phyloP scores from a whole-genome alignment of 805 yeast species.

The Starmerella asiatica region DNA sequence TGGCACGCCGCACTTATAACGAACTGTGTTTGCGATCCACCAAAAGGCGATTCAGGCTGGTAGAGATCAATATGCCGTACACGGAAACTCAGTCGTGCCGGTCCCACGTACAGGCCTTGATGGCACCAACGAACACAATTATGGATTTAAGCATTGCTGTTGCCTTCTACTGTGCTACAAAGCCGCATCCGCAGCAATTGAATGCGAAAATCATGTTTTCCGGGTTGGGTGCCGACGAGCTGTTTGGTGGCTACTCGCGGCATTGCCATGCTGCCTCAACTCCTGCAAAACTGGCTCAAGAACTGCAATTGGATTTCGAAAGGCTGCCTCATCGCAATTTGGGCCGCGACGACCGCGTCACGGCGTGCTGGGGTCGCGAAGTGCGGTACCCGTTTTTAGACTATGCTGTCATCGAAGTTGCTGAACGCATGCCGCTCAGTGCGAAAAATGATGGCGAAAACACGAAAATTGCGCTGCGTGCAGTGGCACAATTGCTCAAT shows the following conservation, averaged over 20 bases:
- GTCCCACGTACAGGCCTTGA: slow-evolving; percentile 44
- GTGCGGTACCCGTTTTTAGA: slow-evolving; percentile 78
- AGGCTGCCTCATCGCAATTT: slow-evolving; percentile 68
- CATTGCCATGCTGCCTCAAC: slow-evolving; percentile 36
- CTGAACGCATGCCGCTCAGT: slow-evolving; percentile 28
- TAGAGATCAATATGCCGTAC: slow-evolving; percentile 64
- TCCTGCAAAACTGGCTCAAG: slow-evolving; percentile 37
- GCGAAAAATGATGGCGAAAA: slow-evolving; percentile 28
- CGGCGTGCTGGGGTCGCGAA: slow-evolving; percentile 78
- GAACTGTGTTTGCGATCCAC: slow-evolving; percentile 31
- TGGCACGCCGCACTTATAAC: slow-evolving; percentile 53
- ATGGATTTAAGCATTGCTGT: slow-evolving; percentile 94
- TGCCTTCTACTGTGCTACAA: slow-evolving; percentile 80
- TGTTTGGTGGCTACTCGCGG: slow-evolving; percentile 90
- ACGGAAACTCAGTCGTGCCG: slow-evolving; percentile 44
- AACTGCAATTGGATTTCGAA: slow-evolving; percentile 55
- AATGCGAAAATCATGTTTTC: slow-evolving; percentile 53
- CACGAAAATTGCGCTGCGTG: slow-evolving; percentile 40
- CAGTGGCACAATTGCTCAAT: slow-evolving; percentile 38
- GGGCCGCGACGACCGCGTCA: slow-evolving; percentile 85
- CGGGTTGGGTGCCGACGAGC: slow-evolving; percentile 95
- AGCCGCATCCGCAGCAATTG: slow-evolving; percentile 28
- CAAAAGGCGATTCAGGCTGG: slow-evolving; percentile 32
- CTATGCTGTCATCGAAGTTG: slow-evolving; percentile 37
- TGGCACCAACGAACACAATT: slow-evolving; percentile 76